These are phyloP conservation scores for Phaeosphaeriaceae sp. DNA, from an alignment of 2,329 filamentous ascomycete genomes.

Conservation along the genomic window DNA sequence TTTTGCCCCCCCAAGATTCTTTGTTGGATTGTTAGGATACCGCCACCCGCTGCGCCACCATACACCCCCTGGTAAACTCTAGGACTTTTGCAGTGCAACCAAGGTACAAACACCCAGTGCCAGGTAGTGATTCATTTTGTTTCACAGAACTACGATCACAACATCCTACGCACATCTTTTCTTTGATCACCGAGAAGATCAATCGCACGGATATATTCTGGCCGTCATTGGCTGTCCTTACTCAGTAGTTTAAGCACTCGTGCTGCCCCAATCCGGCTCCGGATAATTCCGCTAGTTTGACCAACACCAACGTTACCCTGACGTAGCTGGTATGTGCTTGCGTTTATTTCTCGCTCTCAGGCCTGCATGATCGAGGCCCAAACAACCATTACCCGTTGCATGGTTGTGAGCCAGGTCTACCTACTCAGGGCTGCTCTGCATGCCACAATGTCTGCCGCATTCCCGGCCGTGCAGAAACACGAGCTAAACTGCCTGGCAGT, in stretches of 20 bases:
- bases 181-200: too few relatives aligned
- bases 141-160: not conserved
- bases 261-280: constrained; percentile 13
- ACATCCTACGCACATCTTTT: not conserved
- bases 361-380: constrained; percentile 15
- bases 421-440: constrained; percentile 12
- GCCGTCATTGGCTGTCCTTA: not conserved
- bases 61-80: too few relatives aligned
- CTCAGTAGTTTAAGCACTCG: not conserved
- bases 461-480: constrained; percentile 9
- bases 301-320: constrained; percentile 9
- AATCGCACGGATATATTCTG: not conserved
- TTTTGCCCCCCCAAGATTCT: too few relatives aligned
- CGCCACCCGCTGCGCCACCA: too few relatives aligned
- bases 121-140: not conserved
- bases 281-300: constrained; percentile 14
- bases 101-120: too few relatives aligned
- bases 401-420: constrained; percentile 1
- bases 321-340: constrained; percentile 19
- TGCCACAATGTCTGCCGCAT: constrained; percentile 8
- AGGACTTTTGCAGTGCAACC: too few relatives aligned
- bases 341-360: not conserved
- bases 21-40: too few relatives aligned
- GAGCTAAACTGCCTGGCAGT: constrained; percentile 19
- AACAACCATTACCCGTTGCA: not conserved